Conservation (phyloP, 2,329 filamentous ascomycete genomes). For the Trichoderma oligosporum region DNA sequence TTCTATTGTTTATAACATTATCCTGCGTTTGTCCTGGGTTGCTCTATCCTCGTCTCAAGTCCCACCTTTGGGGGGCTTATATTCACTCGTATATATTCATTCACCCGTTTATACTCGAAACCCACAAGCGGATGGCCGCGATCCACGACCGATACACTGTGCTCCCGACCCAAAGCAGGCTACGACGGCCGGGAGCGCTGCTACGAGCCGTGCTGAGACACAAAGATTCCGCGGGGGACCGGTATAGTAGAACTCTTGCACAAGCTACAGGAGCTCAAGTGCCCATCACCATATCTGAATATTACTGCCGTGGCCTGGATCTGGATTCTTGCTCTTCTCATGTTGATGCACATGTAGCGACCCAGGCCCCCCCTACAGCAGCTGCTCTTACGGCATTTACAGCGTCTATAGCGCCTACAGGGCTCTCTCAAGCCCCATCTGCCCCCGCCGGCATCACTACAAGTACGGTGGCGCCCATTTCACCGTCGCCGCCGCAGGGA, state of each 20-base stretch:
- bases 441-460: conserved; percentile 1
- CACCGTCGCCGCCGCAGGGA: conserved; percentile 4
- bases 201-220: conserved; percentile 19
- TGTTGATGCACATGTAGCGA: not conserved
- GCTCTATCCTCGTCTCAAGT: not conserved
- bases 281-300: not conserved
- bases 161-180: conserved; percentile 15
- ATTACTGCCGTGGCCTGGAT: too few relatives aligned
- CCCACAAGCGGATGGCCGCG: conserved; percentile 18
- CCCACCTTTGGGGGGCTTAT: not conserved
- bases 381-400: not conserved
- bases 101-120: not conserved
- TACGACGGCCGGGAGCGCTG: conserved; percentile 20
- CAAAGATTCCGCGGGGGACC: conserved; percentile 16
- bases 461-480: conserved; percentile 5
- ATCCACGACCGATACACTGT: conserved; percentile 19
- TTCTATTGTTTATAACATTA: too few relatives aligned
- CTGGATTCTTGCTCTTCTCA: too few relatives aligned
- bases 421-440: not conserved
- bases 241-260: not conserved
- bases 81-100: not conserved
- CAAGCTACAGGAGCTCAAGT: not conserved
- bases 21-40: not conserved
- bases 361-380: conserved; percentile 11
- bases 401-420: conserved; percentile 7